These are phyloP conservation scores for Dioszegia aurantiaca DNA, from an alignment of 768 basidiomycete species.

Conservation along the genomic window DNA sequence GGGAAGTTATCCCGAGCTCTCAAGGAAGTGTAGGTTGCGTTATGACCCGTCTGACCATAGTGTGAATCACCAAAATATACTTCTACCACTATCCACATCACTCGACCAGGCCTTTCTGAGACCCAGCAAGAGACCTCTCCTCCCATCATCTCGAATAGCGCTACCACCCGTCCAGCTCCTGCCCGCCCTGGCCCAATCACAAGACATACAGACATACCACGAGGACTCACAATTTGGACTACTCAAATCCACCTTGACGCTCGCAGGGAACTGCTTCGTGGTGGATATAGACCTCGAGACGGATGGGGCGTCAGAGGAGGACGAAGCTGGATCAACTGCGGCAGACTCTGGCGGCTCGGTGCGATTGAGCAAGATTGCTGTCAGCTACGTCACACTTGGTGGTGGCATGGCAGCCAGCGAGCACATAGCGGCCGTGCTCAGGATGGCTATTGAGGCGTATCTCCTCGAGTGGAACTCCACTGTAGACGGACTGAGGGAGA, in stretches of 20 bases:
- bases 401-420: conserved; percentile 27
- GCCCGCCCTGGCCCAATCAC: conserved; percentile 20
- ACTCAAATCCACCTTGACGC: conserved; percentile 35
- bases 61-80: neutral
- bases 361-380: conserved; percentile 28
- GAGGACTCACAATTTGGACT: conserved; percentile 48
- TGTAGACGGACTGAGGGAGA: neutral
- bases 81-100: conserved; percentile 11
- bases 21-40: conserved; percentile 31
- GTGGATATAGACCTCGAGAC: conserved; percentile 43
- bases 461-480: conserved; percentile 26
- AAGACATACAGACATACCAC: conserved; percentile 37
- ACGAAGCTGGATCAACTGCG: conserved; percentile 19
- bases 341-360: neutral
- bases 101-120: neutral
- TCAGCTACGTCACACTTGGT: conserved; percentile 28
- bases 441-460: conserved; percentile 22
- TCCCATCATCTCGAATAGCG: conserved; percentile 18
- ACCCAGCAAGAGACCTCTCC: neutral
- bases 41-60: neutral
- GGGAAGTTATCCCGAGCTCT: conserved; percentile 26
- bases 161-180: conserved; percentile 29
- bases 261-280: conserved; percentile 39
- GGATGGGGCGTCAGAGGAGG: conserved; percentile 22
- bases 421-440: conserved; percentile 22